Evolutionary conservation across 2,329 filamentous ascomycete species (phyloP), one percentile per base, ranked within the genome.

Genomic region (Hymenotorrendiella dingleyae): DNA sequence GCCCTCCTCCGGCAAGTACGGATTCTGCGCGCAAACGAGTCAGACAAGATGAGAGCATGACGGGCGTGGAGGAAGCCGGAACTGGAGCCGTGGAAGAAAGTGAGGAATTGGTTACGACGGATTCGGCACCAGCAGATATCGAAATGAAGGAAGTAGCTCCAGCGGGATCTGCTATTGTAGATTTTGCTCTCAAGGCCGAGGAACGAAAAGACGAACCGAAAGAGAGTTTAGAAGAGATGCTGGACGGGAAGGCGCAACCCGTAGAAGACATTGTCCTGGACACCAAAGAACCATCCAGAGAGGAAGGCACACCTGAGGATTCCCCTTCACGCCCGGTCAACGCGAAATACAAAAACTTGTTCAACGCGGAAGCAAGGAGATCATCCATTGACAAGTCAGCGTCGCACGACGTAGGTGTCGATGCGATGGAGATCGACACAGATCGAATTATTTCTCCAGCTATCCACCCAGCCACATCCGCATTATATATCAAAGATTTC

Each of bases 401-500:
- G 20, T 36, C 42, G 35, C 52, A 42, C 11, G 47, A 53, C 17
- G 43, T 45, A 9, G 40, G 23, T 34, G 43, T 47, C 11, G 51
- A 56, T 12, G 33, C 33, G 11, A 32, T 49, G 32, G 42, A 52
- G 29, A 27, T 36, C 29, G 49, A 62, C 36, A 44, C 48, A 30
- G 60, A 62, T 38, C 50, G 54, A 32, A 42, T 43, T 16, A 64
- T 74, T 12, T 59, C 66, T 20, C 80, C 82, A 6, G 74, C 86
- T 0, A 65, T 82, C 26, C 86, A 93, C 62, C 75, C 78, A 17
- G 80, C 84, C 4, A 91, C 89, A 3, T 67, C 78, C 23, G 83
- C 86, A 12, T 69, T 97, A 35, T 97, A 96, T 66, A 93, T 97
- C 54, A 82, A 83, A 62, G 84, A 95, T 57, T 78, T 97, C 42